A percentile compares a stretch with the other conserved stretches of the same genome.
phyloP scores from a whole-genome alignment of 2,329 filamentous ascomycete genomes.

The Talaromyces sp. region DNA sequence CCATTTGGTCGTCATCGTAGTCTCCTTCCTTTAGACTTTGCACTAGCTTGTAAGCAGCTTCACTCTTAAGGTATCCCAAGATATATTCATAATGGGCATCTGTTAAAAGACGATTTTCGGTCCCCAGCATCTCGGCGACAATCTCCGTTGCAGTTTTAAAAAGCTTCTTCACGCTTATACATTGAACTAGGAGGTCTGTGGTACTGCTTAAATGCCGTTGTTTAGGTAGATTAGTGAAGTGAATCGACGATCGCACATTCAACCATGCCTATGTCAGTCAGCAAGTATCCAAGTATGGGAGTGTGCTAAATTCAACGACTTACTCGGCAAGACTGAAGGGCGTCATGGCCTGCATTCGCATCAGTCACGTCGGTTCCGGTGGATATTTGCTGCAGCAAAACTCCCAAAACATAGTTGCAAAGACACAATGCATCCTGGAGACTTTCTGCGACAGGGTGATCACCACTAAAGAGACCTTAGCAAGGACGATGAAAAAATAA shows the following conservation, averaged over 20 bases:
- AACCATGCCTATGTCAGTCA: conserved; percentile 26
- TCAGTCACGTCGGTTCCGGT: conserved; percentile 16
- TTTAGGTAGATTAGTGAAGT: conserved; percentile 17
- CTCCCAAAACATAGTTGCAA: conserved; percentile 29
- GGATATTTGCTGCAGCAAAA: conserved; percentile 21
- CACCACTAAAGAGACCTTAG: background rate
- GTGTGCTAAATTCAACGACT: conserved; percentile 10
- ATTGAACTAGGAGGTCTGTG: conserved; percentile 20
- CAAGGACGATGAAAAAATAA: background rate
- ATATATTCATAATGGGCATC: conserved; percentile 21
- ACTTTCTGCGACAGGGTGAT: conserved; percentile 23
- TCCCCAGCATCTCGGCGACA: conserved; percentile 28
- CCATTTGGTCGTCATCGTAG: conserved; percentile 32
- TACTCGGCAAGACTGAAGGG: conserved; percentile 32
- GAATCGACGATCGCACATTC: conserved; percentile 22
- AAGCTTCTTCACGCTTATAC: conserved; percentile 20
- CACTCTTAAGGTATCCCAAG: conserved; percentile 28
- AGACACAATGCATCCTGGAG: conserved; percentile 31
- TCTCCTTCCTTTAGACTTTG: conserved; percentile 28
- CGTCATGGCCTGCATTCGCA: conserved; percentile 23
- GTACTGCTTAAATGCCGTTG: conserved; percentile 15
- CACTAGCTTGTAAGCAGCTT: conserved; percentile 27
- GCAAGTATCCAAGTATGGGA: background rate
- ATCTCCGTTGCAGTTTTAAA: conserved; percentile 27
- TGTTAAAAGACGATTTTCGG: conserved; percentile 21